Base-by-base conservation (phyloP, 257 asterid species). In the Phtheirospermum japonicum region DNA sequence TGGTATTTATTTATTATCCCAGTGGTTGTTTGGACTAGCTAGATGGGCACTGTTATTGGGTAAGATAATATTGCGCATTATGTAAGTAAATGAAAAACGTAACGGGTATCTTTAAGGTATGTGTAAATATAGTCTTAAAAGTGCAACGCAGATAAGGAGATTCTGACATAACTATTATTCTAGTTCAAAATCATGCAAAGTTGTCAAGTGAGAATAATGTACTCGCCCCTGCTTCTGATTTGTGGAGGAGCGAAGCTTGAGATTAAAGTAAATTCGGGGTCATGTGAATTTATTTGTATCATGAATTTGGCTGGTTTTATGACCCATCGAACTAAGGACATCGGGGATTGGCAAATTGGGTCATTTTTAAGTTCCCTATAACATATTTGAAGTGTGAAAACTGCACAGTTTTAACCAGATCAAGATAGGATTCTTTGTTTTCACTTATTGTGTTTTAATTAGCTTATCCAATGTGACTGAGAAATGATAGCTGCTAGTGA, bases 391-490 rank as follows among this genome's bases (percentile, higher is more conserved):
- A n/a, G n/a, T n/a, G n/a, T n/a, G n/a, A n/a, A n/a, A n/a, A n/a
- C n/a, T n/a, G n/a, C n/a, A n/a, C n/a, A n/a, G n/a, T n/a, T n/a
- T n/a, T n/a, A n/a, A n/a, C n/a, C n/a, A n/a, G n/a, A n/a, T n/a
- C n/a, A n/a, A n/a, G n/a, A n/a, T n/a, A n/a, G n/a, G n/a, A n/a
- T n/a, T n/a, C n/a, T n/a, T n/a, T n/a, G n/a, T n/a, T n/a, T n/a
- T n/a, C n/a, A n/a, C n/a, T 32, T 56, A 10, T 19, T n/a, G n/a
- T 56, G 61, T 28, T 31, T 37, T 32, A 57, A 33, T 14, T 57
- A 33, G 31, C n/a, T 14, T 33, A 4, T 3, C 1, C 18, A 0
- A 1, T 48, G n/a, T n/a, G n/a, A n/a, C n/a, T n/a, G n/a, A n/a
- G n/a, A n/a, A n/a, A n/a, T n/a, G n/a, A n/a, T n/a, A n/a, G n/a